Evolutionary conservation across 1,284 basidiomycete genomes (phyloP).

Genomic region (Malassezia cuniculi): DNA sequence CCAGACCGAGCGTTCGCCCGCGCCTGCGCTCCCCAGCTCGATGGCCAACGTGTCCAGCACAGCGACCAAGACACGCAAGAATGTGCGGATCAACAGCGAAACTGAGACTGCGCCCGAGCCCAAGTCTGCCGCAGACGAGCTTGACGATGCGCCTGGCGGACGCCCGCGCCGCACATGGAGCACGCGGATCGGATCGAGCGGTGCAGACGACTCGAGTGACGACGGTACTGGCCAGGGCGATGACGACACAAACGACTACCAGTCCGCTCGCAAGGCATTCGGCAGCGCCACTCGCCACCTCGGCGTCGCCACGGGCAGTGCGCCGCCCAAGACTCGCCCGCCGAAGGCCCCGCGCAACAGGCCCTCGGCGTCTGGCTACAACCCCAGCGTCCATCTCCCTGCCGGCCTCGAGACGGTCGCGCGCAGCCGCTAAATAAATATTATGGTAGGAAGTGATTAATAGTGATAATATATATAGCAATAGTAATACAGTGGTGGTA

Average conservation of each 20-base stretch:
- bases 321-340: conserved; percentile 18
- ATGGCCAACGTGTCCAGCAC: too few relatives aligned
- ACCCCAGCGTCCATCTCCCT: conserved; percentile 3
- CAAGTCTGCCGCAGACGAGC: conserved; percentile 32
- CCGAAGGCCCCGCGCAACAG: too few relatives aligned
- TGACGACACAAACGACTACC: conserved; percentile 24
- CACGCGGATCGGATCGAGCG: conserved; percentile 24
- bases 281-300: conserved; percentile 26
- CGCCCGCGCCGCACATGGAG: conserved; percentile 29
- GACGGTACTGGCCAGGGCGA: conserved; percentile 5
- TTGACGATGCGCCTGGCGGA: conserved; percentile 15
- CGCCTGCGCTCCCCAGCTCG: too few relatives aligned
- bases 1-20: too few relatives aligned
- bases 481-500: too few relatives aligned
- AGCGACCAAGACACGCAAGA: conserved; percentile 18
- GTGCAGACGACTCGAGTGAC: conserved; percentile 21
- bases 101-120: conserved; percentile 35
- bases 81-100: conserved; percentile 25
- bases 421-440: conserved; percentile 1
- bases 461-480: too few relatives aligned
- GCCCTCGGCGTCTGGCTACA: neutral
- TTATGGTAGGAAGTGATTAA: too few relatives aligned
- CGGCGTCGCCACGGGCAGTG: conserved; percentile 29
- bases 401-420: conserved; percentile 1
- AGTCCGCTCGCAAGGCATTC: conserved; percentile 32